Evolutionary conservation across 2,329 filamentous ascomycete species (phyloP).

Genomic region (Fusarium liriodendri): DNA sequence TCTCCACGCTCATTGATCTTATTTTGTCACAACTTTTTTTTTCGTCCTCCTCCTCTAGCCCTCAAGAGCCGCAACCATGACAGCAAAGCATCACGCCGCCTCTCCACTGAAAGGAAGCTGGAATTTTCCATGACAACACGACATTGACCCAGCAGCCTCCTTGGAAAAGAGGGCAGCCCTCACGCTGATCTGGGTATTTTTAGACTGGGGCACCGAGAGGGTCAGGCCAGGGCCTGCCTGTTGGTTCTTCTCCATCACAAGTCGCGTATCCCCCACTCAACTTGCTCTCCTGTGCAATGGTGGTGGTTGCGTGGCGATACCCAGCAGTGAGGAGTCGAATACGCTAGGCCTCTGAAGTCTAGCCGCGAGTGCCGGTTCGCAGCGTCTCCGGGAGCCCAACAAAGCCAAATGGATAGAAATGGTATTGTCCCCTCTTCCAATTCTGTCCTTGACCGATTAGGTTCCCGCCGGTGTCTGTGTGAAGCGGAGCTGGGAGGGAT

Average conservation of each 20-base stretch:
- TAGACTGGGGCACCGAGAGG: constrained; percentile 35
- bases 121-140: constrained; percentile 25
- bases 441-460: constrained; percentile 3
- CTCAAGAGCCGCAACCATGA: constrained; percentile 11
- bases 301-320: constrained; percentile 35
- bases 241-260: constrained; percentile 31
- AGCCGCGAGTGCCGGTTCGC: constrained; percentile 28
- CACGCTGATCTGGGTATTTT: constrained; percentile 40
- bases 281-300: constrained; percentile 12
- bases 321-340: constrained; percentile 20
- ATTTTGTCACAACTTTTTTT: constrained; percentile 6
- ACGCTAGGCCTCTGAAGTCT: constrained; percentile 22
- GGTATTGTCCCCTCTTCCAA: not conserved
- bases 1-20: constrained; percentile 13
- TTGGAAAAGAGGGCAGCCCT: constrained; percentile 18
- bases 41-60: not conserved
- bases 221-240: constrained; percentile 25
- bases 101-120: constrained; percentile 7
- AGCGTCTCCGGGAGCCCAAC: constrained; percentile 3
- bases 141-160: constrained; percentile 17
- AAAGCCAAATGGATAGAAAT: not conserved
- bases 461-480: not conserved
- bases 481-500: not conserved
- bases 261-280: constrained; percentile 31
- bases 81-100: constrained; percentile 4